phyloP scores from a whole-genome alignment of 73 alveolate genomes.

The Paramecium tetraurelia region DNA sequence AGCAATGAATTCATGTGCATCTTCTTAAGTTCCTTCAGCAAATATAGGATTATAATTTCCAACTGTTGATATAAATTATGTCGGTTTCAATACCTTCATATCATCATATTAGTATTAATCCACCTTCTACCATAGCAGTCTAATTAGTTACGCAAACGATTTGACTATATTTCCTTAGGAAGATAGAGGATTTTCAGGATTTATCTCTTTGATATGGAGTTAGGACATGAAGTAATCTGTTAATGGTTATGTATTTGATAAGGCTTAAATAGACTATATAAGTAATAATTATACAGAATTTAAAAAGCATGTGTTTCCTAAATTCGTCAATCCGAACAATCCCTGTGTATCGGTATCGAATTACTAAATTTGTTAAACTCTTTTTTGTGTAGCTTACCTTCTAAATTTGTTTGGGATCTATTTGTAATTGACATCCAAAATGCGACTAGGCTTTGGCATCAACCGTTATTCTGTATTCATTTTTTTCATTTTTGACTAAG shows the following conservation, averaged over 20 bases:
- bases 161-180: slow-evolving; percentile 78
- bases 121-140: not conserved
- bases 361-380: not conserved
- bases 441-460: not conserved
- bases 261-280: slow-evolving; percentile 65
- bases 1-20: slow-evolving; percentile 76
- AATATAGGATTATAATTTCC: slow-evolving; percentile 55
- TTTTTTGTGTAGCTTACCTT: not conserved
- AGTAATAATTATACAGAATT: slow-evolving; percentile 82
- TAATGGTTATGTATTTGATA: slow-evolving; percentile 84
- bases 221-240: slow-evolving; percentile 82
- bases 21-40: slow-evolving; percentile 37
- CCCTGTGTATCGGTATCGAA: slow-evolving; percentile 63
- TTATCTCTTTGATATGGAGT: slow-evolving; percentile 75
- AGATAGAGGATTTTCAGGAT: slow-evolving; percentile 89
- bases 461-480: not conserved
- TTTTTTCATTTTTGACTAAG: not conserved
- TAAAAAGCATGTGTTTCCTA: slow-evolving; percentile 99
- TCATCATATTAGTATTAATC: slow-evolving; percentile 50
- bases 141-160: not conserved
- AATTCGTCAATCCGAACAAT: slow-evolving; percentile 86
- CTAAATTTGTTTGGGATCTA: not conserved
- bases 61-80: slow-evolving; percentile 9
- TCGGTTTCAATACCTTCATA: slow-evolving; percentile 19
- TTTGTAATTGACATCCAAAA: not conserved